Conservation (phyloP, 2,329 filamentous ascomycete genomes). For the Exophiala sp. region DNA sequence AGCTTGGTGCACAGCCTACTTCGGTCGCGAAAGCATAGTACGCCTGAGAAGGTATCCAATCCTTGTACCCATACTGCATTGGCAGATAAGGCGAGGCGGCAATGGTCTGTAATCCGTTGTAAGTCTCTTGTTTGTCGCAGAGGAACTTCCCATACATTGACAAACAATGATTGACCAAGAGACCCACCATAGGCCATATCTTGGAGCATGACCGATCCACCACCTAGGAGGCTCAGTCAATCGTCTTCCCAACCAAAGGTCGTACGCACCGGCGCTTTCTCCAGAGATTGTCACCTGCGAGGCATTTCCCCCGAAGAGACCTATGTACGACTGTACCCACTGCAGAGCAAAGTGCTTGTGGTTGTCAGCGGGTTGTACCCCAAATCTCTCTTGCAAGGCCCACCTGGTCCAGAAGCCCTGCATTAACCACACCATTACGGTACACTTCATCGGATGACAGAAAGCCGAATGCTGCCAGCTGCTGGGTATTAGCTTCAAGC, state of each 20-base stretch:
- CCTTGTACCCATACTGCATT: conserved; percentile 49
- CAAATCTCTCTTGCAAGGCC: background rate
- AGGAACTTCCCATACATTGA: conserved; percentile 30
- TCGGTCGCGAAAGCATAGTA: conserved; percentile 44
- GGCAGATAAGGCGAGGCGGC: conserved; percentile 50
- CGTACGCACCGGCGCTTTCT: conserved; percentile 42
- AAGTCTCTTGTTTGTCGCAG: background rate
- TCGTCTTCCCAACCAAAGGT: background rate
- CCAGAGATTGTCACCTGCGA: conserved; percentile 47
- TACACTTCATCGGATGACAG: conserved; percentile 50
- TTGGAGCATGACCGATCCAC: conserved; percentile 50
- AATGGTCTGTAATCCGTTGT: conserved; percentile 29
- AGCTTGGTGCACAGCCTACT: conserved; percentile 37
- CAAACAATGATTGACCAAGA: conserved; percentile 34
- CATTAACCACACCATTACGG: conserved; percentile 55
- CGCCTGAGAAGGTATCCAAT: conserved; percentile 40
- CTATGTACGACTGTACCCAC: conserved; percentile 58
- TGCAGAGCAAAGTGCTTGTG: conserved; percentile 46
- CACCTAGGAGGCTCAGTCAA: conserved; percentile 23
- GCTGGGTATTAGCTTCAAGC: conserved; percentile 1
- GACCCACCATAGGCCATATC: conserved; percentile 48
- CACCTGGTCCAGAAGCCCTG: conserved; percentile 56
- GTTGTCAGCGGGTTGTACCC: background rate
- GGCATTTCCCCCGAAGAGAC: conserved; percentile 49
- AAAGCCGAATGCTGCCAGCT: conserved; percentile 45